Percentiles rank a stretch among this genome's conserved stretches.
Evolutionary conservation across 805 yeast species (phyloP).

Genomic region (Grigorovia yakushimaensis): DNA sequence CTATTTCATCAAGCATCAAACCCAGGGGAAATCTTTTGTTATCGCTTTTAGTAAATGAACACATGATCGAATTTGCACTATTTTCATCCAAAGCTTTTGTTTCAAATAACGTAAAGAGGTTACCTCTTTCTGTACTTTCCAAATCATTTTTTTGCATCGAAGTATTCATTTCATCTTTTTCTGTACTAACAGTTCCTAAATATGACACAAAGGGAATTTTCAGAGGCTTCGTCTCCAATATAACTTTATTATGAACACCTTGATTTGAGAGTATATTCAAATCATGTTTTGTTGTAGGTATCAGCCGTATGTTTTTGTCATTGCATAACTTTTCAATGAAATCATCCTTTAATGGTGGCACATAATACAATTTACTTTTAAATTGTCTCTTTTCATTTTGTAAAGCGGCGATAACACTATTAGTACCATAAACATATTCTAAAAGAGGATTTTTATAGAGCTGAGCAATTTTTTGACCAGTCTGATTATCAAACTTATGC

Average conservation of each 20-base stretch:
- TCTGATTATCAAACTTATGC: background rate
- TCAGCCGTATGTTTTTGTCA: conserved; percentile 38
- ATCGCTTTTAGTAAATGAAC: conserved; percentile 2
- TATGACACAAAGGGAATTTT: conserved; percentile 12
- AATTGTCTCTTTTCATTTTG: conserved; percentile 40
- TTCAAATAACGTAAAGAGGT: background rate
- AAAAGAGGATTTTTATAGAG: conserved; percentile 36
- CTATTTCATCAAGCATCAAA: conserved; percentile 63
- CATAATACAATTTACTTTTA: background rate
- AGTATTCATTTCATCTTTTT: conserved; percentile 13
- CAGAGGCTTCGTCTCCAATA: conserved; percentile 47
- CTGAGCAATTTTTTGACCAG: background rate
- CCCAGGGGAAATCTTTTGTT: conserved; percentile 50
- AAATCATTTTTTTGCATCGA: conserved; percentile 3
- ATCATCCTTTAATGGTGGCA: conserved; percentile 32
- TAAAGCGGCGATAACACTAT: conserved; percentile 65
- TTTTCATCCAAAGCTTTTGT: background rate
- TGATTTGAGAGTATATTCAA: conserved; percentile 51
- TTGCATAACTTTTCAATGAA: conserved; percentile 28
- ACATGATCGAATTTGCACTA: background rate
- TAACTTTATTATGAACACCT: conserved; percentile 76
- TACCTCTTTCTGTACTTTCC: background rate
- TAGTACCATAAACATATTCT: conserved; percentile 70
- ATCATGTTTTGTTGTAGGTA: conserved; percentile 37
- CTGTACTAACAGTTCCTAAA: conserved; percentile 26